Conservation (phyloP, 805 yeast genomes). For the Ogataea dorogensis region DNA sequence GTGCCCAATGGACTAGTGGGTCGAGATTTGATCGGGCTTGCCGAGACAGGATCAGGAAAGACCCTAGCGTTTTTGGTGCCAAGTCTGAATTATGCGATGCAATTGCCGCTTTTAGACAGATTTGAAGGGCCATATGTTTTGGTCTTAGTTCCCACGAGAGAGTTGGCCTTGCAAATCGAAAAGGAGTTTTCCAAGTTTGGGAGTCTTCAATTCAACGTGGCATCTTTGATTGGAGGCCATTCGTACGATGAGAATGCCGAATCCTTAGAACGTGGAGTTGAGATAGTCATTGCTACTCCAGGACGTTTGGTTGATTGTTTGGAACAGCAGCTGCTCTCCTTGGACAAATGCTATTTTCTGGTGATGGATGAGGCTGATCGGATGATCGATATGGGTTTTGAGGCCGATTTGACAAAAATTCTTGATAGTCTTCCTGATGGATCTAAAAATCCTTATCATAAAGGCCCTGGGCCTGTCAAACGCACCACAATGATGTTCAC, state of each 20-base stretch:
- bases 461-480: slow-evolving; percentile 31
- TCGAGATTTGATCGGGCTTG: slow-evolving; percentile 81
- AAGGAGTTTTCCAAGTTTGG: slow-evolving; percentile 46
- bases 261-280: slow-evolving; percentile 62
- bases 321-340: slow-evolving; percentile 59
- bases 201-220: slow-evolving; percentile 43
- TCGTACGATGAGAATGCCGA: slow-evolving; percentile 69
- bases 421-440: slow-evolving; percentile 51
- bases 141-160: slow-evolving; percentile 89
- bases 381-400: slow-evolving; percentile 95
- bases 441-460: slow-evolving; percentile 40
- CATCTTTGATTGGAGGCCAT: slow-evolving; percentile 87
- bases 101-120: slow-evolving; percentile 45
- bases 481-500: slow-evolving; percentile 87
- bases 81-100: slow-evolving; percentile 52
- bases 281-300: slow-evolving; percentile 89
- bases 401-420: slow-evolving; percentile 67
- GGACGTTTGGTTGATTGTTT: slow-evolving; percentile 84
- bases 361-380: slow-evolving; percentile 93
- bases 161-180: slow-evolving; percentile 85
- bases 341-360: slow-evolving; percentile 62
- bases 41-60: slow-evolving; percentile 96
- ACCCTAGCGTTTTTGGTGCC: slow-evolving; percentile 84
- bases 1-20: slow-evolving; percentile 64
- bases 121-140: slow-evolving; percentile 72